phyloP scores from a whole-genome alignment of 768 basidiomycete genomes.

The Plicaturopsis crispa region DNA sequence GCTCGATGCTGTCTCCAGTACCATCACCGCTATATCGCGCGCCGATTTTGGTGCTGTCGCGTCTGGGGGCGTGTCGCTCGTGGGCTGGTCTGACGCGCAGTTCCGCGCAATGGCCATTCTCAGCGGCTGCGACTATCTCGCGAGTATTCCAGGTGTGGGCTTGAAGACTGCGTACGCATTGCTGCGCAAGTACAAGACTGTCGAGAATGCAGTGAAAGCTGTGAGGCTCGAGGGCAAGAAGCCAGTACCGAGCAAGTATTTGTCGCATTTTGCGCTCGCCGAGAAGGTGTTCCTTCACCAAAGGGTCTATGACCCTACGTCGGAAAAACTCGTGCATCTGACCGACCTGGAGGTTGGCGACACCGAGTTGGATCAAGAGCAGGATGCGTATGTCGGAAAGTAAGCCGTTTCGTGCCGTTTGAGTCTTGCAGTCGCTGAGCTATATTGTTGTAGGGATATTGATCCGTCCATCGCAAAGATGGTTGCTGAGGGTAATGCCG shows the following conservation, averaged over 20 bases:
- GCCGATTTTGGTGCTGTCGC: constrained; percentile 58
- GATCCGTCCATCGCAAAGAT: constrained; percentile 55
- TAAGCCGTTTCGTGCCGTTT: constrained; percentile 23
- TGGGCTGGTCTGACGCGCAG: constrained; percentile 84
- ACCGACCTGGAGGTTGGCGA: constrained; percentile 47
- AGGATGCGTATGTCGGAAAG: constrained; percentile 71
- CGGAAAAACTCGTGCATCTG: constrained; percentile 62
- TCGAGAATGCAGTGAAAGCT: constrained; percentile 73
- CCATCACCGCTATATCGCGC: constrained; percentile 61
- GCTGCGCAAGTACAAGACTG: constrained; percentile 78
- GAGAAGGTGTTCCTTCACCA: constrained; percentile 93
- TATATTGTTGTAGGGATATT: constrained; percentile 42
- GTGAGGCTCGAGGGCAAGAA: constrained; percentile 81
- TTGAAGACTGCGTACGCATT: constrained; percentile 87
- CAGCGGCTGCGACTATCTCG: constrained; percentile 88
- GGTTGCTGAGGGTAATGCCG: constrained; percentile 60
- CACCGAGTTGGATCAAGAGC: constrained; percentile 46
- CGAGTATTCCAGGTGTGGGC: constrained; percentile 86
- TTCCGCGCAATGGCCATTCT: constrained; percentile 93
- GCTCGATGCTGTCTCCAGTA: constrained; percentile 61
- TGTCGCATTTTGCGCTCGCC: constrained; percentile 67
- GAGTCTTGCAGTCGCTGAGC: constrained; percentile 1
- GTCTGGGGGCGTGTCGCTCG: constrained; percentile 54
- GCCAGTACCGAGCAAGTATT: constrained; percentile 69
- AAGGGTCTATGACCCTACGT: constrained; percentile 76